phyloP scores from a whole-genome alignment of 169 alveolate species.

The Eimeria sp. region DNA sequence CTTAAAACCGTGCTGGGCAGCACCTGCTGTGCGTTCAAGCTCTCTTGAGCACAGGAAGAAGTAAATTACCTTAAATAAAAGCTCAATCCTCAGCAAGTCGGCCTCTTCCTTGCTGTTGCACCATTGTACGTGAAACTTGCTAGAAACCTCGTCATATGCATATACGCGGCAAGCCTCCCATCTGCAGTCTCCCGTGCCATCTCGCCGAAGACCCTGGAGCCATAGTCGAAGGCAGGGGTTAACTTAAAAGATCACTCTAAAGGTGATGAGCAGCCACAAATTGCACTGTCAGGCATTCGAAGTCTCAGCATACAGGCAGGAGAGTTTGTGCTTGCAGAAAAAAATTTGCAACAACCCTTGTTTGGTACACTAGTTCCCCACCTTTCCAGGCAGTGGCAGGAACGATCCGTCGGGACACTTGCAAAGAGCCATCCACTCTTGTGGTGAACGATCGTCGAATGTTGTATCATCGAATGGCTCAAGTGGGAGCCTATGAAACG shows the following conservation, averaged over 20 bases:
- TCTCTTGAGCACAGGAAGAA: neutral
- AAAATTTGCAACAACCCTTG: neutral
- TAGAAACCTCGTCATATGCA: constrained; percentile 40
- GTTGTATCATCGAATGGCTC: constrained; percentile 96
- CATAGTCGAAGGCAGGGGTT: constrained; percentile 83
- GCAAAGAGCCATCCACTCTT: constrained; percentile 94
- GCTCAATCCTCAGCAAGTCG: constrained; percentile 91
- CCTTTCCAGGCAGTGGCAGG: constrained; percentile 83
- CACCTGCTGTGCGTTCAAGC: neutral
- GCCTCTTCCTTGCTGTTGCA: constrained; percentile 78
- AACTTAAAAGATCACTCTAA: neutral
- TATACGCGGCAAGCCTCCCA: constrained; percentile 91
- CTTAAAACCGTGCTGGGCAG: neutral
- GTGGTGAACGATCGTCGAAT: constrained; percentile 93
- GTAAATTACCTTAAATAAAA: constrained; percentile 85
- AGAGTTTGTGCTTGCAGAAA: neutral
- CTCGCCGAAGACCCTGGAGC: constrained; percentile 88
- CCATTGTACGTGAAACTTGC: constrained; percentile 72
- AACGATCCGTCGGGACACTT: constrained; percentile 87
- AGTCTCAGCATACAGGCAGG: neutral
- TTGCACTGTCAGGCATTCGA: neutral
- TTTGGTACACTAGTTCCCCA: neutral
- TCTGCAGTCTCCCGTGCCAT: constrained; percentile 88
- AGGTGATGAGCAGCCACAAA: neutral
- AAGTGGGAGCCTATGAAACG: constrained; percentile 90